Evolutionary conservation across 164 flowering plant species (phyloP).

Genomic region (Vitis labrusca): DNA sequence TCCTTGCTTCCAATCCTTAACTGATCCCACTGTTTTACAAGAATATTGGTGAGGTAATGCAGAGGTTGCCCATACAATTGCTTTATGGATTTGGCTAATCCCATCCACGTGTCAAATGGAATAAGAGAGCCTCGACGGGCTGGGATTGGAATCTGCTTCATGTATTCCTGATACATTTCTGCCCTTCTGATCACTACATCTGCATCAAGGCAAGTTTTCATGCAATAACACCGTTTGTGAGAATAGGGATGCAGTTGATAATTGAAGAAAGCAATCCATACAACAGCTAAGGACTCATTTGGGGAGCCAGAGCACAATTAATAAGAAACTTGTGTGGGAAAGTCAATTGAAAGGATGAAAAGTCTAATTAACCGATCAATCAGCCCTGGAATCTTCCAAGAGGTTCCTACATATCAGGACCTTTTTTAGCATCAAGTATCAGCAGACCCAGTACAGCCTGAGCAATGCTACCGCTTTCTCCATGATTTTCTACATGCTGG

Average conservation of each 20-base stretch:
- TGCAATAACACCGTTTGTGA: background rate
- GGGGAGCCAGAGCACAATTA: background rate
- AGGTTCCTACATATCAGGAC: background rate
- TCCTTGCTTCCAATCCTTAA: conserved; percentile 50
- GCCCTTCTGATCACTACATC: conserved; percentile 57
- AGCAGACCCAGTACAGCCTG: too few relatives aligned
- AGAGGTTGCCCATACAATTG: conserved; percentile 78
- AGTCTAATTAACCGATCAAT: background rate
- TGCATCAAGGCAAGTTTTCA: conserved; percentile 30
- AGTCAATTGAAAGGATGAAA: background rate
- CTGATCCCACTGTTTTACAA: conserved; percentile 70
- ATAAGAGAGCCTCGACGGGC: conserved; percentile 54
- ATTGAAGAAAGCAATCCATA: background rate
- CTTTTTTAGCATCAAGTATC: background rate
- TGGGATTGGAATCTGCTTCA: conserved; percentile 76
- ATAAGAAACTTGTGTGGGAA: background rate
- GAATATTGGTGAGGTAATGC: conserved; percentile 83
- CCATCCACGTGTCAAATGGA: conserved; percentile 73
- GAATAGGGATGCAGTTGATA: background rate
- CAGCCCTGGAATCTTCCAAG: background rate
- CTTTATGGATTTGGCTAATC: conserved; percentile 70
- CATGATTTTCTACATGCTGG: too few relatives aligned
- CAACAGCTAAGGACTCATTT: background rate
- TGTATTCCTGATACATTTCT: conserved; percentile 81
- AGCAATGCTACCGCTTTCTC: too few relatives aligned